These are phyloP conservation scores for Fraxinus nigra DNA, from an alignment of 305 asterid genomes.

Conservation along the genomic window DNA sequence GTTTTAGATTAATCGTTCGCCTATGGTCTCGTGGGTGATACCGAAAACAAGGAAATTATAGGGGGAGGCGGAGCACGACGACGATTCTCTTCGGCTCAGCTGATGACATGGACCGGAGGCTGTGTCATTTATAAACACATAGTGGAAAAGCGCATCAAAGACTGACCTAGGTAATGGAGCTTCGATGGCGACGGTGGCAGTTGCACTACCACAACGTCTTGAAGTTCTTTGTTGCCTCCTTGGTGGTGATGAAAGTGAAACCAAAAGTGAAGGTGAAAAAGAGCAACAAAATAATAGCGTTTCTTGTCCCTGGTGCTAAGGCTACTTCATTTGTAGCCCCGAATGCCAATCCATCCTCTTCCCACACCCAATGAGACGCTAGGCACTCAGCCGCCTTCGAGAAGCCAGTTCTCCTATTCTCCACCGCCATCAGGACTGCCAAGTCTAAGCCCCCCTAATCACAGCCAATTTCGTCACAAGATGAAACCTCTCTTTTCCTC, in stretches of 20 bases:
- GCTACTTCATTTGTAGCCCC: too few species aligned
- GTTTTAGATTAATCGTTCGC: too few species aligned
- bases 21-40: conserved; percentile 36
- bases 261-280: conserved; percentile 43
- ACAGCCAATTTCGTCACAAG: too few species aligned
- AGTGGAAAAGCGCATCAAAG: conserved; percentile 49
- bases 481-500: too few species aligned
- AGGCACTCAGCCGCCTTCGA: too few species aligned
- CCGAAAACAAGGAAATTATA: conserved; percentile 45
- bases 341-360: too few species aligned
- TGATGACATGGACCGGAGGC: conserved; percentile 25
- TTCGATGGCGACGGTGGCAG: neutral
- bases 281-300: neutral
- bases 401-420: too few species aligned
- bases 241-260: conserved; percentile 33
- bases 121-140: conserved; percentile 36
- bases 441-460: too few species aligned
- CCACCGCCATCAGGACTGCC: too few species aligned
- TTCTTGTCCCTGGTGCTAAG: too few species aligned
- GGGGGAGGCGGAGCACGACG: conserved; percentile 30
- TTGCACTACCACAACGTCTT: neutral
- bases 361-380: too few species aligned
- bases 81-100: conserved; percentile 31
- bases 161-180: conserved; percentile 28
- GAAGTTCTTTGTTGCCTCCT: conserved; percentile 20